Percentiles rank a stretch among this genome's conserved stretches.
Evolutionary conservation across 768 basidiomycete genomes (phyloP).

Genomic region (Termitomyces sp.): DNA sequence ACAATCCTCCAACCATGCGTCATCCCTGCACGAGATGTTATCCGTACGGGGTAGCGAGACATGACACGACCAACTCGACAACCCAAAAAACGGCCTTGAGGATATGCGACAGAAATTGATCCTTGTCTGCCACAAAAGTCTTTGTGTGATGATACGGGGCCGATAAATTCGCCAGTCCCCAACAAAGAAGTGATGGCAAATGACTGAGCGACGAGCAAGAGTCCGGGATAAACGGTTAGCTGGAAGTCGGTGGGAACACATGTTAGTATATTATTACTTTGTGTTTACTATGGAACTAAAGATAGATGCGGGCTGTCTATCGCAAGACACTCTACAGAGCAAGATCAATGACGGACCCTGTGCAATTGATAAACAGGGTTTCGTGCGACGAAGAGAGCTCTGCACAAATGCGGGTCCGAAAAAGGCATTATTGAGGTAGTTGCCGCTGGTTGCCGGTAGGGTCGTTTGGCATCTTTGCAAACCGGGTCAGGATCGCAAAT

Average conservation of each 20-base stretch:
- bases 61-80: not conserved
- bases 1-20: not conserved
- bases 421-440: slow-evolving; percentile 4
- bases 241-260: not conserved
- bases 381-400: not conserved
- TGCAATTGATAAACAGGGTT: not conserved
- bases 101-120: slow-evolving; percentile 1
- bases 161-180: not conserved
- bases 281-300: not conserved
- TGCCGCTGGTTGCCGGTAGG: slow-evolving; percentile 2
- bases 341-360: not conserved
- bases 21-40: not conserved
- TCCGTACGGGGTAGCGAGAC: not conserved
- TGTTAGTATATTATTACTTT: not conserved
- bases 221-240: not conserved
- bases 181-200: not conserved
- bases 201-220: not conserved
- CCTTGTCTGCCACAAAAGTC: not conserved
- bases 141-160: not conserved
- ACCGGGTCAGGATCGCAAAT: slow-evolving; percentile 14
- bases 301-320: not conserved
- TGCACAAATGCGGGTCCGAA: not conserved
- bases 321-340: not conserved
- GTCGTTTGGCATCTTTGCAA: slow-evolving; percentile 4
- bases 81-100: not conserved